These are phyloP conservation scores for Cutaneotrichosporon daszewskae DNA, from an alignment of 1,284 basidiomycete species.

Conservation along the genomic window DNA sequence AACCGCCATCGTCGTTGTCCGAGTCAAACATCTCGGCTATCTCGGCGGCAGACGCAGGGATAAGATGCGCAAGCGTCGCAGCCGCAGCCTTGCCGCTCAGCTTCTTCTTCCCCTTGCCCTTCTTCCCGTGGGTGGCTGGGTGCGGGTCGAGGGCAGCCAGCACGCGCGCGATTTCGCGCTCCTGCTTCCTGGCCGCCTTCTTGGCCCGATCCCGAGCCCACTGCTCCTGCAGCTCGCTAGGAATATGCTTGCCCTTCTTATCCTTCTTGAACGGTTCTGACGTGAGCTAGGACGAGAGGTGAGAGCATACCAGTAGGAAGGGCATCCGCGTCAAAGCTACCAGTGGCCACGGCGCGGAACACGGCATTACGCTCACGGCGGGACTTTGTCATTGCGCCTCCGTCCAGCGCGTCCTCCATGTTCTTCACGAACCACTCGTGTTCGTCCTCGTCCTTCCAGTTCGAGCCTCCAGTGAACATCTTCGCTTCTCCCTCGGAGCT, in stretches of 20 bases:
- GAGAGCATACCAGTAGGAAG: slow-evolving; percentile 32
- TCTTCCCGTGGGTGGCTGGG: too few species aligned
- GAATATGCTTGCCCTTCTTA: slow-evolving; percentile 56
- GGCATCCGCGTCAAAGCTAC: slow-evolving; percentile 55
- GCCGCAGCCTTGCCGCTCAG: slow-evolving; percentile 48
- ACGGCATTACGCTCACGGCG: slow-evolving; percentile 57
- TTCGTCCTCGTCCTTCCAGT: slow-evolving; percentile 16
- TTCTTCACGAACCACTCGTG: slow-evolving; percentile 15
- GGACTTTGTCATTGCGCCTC: slow-evolving; percentile 49
- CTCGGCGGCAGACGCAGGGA: slow-evolving; percentile 34
- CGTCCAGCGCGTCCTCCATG: slow-evolving; percentile 53
- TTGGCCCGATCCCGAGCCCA: slow-evolving; percentile 75
- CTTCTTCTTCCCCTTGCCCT: slow-evolving; percentile 56
- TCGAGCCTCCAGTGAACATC: slow-evolving; percentile 7
- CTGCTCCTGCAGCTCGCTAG: slow-evolving; percentile 60
- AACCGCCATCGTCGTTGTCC: slow-evolving; percentile 7
- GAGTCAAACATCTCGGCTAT: slow-evolving; percentile 44
- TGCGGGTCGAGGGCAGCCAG: slow-evolving; percentile 2
- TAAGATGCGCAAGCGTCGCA: slow-evolving; percentile 35
- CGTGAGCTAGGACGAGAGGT: neutral
- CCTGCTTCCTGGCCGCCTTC: slow-evolving; percentile 70
- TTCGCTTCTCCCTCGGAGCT: slow-evolving; percentile 11
- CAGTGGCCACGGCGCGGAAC: slow-evolving; percentile 61
- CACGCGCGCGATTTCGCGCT: slow-evolving; percentile 51
- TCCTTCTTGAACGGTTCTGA: slow-evolving; percentile 32